Conservation (phyloP, 2,329 filamentous ascomycete genomes). For the Penicillium olsonii region DNA sequence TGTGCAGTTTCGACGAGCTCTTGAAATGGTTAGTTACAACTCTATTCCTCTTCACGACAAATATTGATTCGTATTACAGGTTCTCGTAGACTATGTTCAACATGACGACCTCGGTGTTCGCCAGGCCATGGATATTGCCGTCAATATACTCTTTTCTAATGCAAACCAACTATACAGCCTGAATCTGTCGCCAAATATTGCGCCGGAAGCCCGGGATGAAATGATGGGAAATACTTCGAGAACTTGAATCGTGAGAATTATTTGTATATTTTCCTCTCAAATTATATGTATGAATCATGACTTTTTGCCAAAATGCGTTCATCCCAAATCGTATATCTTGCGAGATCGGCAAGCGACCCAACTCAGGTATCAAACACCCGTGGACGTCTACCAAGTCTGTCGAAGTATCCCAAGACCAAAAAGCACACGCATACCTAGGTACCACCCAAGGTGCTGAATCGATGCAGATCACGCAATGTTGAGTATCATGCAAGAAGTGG, state of each 20-base stretch:
- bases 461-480: conserved; percentile 1
- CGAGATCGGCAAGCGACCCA: neutral
- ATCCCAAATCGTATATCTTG: conserved; percentile 2
- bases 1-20: conserved; percentile 68
- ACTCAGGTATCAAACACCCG: neutral
- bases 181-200: conserved; percentile 38
- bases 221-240: no score
- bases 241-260: neutral
- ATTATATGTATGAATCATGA: neutral
- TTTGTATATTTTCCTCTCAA: neutral
- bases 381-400: neutral
- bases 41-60: neutral
- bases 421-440: neutral
- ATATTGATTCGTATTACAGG: conserved; percentile 39
- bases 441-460: no score
- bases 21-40: conserved; percentile 59
- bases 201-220: no score
- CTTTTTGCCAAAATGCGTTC: neutral
- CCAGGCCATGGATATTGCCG: conserved; percentile 65
- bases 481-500: neutral
- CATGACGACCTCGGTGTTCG: conserved; percentile 61
- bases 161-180: conserved; percentile 74
- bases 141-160: conserved; percentile 73
- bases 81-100: conserved; percentile 68
- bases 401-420: neutral